These are phyloP conservation scores for Protomyces lactucae-debilis DNA, from an alignment of 1,139 yeast genomes.

Conservation along the genomic window DNA sequence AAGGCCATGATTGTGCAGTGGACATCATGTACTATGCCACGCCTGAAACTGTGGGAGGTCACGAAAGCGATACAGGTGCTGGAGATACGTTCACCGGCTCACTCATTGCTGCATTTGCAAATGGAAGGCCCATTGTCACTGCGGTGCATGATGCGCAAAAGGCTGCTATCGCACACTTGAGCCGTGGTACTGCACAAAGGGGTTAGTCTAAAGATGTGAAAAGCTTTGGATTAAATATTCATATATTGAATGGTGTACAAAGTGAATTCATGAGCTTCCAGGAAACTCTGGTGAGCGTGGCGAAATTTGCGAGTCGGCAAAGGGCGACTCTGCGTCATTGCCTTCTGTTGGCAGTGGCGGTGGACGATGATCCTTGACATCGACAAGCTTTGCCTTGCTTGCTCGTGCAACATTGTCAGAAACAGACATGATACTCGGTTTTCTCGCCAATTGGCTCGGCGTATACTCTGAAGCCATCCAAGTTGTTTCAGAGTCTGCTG, in stretches of 20 bases:
- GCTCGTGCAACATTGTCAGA: not conserved
- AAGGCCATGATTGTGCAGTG: slow-evolving; percentile 47
- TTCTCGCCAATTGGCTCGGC: not conserved
- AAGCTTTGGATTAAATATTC: too few relatives aligned
- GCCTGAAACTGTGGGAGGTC: slow-evolving; percentile 30
- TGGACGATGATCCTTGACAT: not conserved
- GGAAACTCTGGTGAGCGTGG: not conserved
- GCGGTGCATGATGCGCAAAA: slow-evolving; percentile 5
- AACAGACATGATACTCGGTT: not conserved
- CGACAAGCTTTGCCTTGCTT: not conserved
- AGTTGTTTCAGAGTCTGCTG: not conserved
- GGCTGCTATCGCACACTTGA: slow-evolving; percentile 6
- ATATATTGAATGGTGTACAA: too few relatives aligned
- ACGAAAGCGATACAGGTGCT: slow-evolving; percentile 59
- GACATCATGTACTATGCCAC: slow-evolving; percentile 56
- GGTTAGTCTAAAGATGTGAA: not conserved
- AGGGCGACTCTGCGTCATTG: not conserved
- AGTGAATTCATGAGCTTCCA: too few relatives aligned
- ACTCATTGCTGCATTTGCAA: slow-evolving; percentile 40
- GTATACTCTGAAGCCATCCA: not conserved
- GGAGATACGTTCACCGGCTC: slow-evolving; percentile 64
- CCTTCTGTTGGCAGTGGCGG: not conserved
- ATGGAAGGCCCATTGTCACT: not conserved
- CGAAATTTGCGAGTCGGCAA: not conserved
- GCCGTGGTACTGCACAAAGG: not conserved